A percentile compares a stretch with the other conserved stretches of the same genome.
Evolutionary conservation across 2,329 filamentous ascomycete species (phyloP).

Genomic region (Aaosphaeria arxii): DNA sequence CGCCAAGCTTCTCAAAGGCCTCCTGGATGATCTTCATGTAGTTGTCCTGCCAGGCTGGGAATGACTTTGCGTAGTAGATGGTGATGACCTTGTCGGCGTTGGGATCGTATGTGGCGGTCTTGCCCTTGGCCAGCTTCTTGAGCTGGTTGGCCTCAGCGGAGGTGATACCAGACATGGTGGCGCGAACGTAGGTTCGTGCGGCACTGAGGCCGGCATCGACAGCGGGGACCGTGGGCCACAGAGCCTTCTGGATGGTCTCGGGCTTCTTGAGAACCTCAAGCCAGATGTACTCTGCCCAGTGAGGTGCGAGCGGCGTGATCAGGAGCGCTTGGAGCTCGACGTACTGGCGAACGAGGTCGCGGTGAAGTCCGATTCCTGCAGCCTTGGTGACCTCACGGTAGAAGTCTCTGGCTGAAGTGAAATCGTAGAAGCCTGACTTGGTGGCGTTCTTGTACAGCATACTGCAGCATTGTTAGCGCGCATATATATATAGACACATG

Average conservation of each 20-base stretch:
- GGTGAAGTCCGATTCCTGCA: conserved; percentile 82
- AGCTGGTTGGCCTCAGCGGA: conserved; percentile 78
- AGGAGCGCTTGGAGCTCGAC: conserved; percentile 83
- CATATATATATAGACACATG: no score
- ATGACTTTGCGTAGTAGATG: conserved; percentile 76
- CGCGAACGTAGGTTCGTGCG: conserved; percentile 77
- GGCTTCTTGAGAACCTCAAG: conserved; percentile 79
- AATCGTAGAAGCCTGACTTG: conserved; percentile 75
- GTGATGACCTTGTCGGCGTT: conserved; percentile 89
- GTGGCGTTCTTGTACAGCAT: conserved; percentile 41
- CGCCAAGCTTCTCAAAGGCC: conserved; percentile 17
- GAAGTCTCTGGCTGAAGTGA: conserved; percentile 82
- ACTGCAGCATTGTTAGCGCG: no score
- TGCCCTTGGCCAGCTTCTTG: conserved; percentile 93
- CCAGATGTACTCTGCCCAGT: conserved; percentile 95
- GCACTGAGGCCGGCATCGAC: conserved; percentile 68
- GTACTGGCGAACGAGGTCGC: conserved; percentile 73
- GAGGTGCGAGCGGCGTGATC: conserved; percentile 79
- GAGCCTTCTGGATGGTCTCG: conserved; percentile 73
- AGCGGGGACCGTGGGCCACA: conserved; percentile 68
- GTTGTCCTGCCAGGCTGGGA: conserved; percentile 88
- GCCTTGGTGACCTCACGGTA: conserved; percentile 81
- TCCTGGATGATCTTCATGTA: conserved; percentile 42
- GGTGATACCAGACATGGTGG: conserved; percentile 73
- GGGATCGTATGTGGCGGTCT: conserved; percentile 79